These are phyloP conservation scores for Stachybotrys elegans DNA, from an alignment of 2,329 filamentous ascomycete species.

Conservation along the genomic window DNA sequence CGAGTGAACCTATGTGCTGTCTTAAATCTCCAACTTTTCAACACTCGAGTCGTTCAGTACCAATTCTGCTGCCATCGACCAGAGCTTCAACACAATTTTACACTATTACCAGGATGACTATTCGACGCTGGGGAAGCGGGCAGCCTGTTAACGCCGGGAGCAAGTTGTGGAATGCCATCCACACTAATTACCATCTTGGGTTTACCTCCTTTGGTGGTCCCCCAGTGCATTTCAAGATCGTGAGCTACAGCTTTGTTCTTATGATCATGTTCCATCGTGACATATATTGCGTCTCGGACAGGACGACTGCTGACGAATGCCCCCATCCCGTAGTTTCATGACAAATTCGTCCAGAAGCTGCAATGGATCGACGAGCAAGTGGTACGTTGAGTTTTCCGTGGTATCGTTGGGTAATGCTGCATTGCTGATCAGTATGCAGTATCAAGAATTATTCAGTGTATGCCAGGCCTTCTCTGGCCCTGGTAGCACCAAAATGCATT, in stretches of 20 bases:
- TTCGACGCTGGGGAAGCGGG: too few species aligned
- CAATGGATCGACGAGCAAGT: conserved; percentile 67
- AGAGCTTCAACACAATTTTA: too few species aligned
- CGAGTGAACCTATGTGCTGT: too few species aligned
- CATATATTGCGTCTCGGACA: too few species aligned
- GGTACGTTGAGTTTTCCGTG: conserved; percentile 28
- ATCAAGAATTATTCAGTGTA: conserved; percentile 67
- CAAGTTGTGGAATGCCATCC: not conserved
- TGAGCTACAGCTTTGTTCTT: too few species aligned
- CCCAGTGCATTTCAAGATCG: conserved; percentile 64
- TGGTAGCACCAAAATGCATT: conserved; percentile 66
- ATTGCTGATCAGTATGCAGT: conserved; percentile 34
- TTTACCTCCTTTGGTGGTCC: conserved; percentile 64
- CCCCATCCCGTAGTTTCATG: not conserved
- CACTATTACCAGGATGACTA: too few species aligned
- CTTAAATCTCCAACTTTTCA: too few species aligned
- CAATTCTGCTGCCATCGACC: too few species aligned
- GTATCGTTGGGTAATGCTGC: not conserved
- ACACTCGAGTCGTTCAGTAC: too few species aligned
- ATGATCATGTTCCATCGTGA: too few species aligned
- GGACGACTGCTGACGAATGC: too few species aligned
- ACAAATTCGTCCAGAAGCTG: conserved; percentile 53
- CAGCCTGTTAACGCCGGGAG: too few species aligned
- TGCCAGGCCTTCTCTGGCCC: conserved; percentile 65
- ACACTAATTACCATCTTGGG: conserved; percentile 54